phyloP scores from a whole-genome alignment of 176 grass and related monocot species.

The Carex kokanica region DNA sequence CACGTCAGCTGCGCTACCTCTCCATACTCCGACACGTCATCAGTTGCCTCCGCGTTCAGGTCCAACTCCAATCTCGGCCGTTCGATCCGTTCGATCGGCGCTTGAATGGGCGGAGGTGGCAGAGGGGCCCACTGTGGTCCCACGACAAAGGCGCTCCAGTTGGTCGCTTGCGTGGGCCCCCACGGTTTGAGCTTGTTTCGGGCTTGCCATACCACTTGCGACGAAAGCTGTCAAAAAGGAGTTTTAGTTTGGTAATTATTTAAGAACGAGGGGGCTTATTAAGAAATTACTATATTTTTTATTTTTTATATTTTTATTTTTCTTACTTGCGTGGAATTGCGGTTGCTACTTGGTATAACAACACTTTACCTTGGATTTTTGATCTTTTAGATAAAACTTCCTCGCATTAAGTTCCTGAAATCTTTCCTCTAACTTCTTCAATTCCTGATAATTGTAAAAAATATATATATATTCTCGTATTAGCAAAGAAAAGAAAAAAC shows the following conservation, averaged over 20 bases:
- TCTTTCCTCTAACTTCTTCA: slow-evolving; percentile 1
- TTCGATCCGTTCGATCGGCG: slow-evolving; percentile 17
- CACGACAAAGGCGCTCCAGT: not conserved
- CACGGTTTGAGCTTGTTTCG: not conserved
- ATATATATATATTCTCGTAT: not conserved
- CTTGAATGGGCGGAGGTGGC: not conserved
- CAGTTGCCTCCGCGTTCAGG: slow-evolving; percentile 7
- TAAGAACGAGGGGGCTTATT: not conserved
- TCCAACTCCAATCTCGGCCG: slow-evolving; percentile 5
- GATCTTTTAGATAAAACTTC: not conserved
- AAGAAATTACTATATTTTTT: not conserved
- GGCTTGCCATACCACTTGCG: not conserved
- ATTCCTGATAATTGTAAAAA: slow-evolving; percentile 25
- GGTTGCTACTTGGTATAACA: not conserved
- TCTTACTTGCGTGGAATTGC: not conserved
- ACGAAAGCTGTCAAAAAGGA: not conserved
- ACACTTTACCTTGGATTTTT: slow-evolving; percentile 24
- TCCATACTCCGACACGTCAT: not conserved
- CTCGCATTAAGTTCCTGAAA: slow-evolving; percentile 8
- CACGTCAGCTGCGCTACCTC: not conserved
- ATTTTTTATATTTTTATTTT: not conserved
- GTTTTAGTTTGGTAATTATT: not conserved
- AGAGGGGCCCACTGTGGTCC: not conserved
- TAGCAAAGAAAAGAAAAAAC: not conserved
- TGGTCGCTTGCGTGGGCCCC: not conserved